These are phyloP conservation scores for Stachybotrys echinatus DNA, from an alignment of 2,329 filamentous ascomycete species.

Conservation along the genomic window DNA sequence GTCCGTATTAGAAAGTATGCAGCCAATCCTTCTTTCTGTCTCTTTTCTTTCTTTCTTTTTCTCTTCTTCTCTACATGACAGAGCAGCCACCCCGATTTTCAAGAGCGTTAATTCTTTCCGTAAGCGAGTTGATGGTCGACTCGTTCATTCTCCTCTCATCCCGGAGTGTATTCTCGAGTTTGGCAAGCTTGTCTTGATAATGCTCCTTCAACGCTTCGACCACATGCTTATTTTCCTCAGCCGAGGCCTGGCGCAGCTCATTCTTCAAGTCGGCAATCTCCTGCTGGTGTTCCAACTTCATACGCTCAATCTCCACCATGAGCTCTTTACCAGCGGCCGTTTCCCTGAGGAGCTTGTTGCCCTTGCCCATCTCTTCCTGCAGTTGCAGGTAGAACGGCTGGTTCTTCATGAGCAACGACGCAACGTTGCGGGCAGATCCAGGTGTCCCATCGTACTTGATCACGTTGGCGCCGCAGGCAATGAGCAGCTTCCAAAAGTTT, in stretches of 20 bases:
- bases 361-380: not conserved
- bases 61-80: not conserved
- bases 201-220: not conserved
- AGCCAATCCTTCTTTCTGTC: not conserved
- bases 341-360: not conserved
- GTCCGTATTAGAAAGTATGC: too few relatives aligned
- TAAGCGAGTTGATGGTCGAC: not conserved
- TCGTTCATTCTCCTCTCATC: not conserved
- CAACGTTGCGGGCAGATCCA: not conserved
- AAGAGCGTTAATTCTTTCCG: not conserved
- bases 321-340: not conserved
- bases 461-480: not conserved
- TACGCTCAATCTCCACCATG: not conserved
- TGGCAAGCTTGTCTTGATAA: not conserved
- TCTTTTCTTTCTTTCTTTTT: not conserved
- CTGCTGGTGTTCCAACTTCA: not conserved
- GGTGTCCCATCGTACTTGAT: not conserved
- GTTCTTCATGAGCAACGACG: not conserved
- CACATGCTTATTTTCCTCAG: not conserved
- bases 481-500: not conserved
- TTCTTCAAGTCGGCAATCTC: not conserved
- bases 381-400: not conserved
- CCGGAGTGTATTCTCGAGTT: not conserved
- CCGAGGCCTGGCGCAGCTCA: not conserved
- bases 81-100: not conserved